These are phyloP conservation scores for Abortiporus biennis DNA, from an alignment of 1,284 basidiomycete species.

Conservation along the genomic window DNA sequence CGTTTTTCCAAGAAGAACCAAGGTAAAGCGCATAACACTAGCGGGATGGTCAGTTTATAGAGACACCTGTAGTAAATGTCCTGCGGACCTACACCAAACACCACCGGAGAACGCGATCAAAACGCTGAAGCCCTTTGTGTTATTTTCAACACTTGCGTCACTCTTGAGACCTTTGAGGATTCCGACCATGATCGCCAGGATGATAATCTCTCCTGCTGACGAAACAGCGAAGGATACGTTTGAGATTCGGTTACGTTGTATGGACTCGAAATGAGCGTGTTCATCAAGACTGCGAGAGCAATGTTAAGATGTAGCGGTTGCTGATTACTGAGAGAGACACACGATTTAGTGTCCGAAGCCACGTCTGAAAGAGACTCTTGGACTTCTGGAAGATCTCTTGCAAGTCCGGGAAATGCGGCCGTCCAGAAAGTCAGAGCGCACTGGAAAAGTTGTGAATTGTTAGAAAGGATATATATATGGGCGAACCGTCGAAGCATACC, in stretches of 20 bases:
- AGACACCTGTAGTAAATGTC: conserved; percentile 5
- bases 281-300: conserved; percentile 38
- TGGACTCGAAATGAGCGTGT: conserved; percentile 57
- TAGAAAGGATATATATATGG: neutral
- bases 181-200: conserved; percentile 73
- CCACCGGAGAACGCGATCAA: conserved; percentile 73
- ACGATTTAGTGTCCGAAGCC: conserved; percentile 41
- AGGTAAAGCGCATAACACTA: conserved; percentile 67
- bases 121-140: conserved; percentile 73
- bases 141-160: conserved; percentile 62
- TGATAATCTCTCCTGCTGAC: conserved; percentile 65
- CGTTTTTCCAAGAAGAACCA: conserved; percentile 74
- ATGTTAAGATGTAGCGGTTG: neutral
- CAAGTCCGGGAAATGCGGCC: conserved; percentile 77
- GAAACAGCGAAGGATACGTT: conserved; percentile 75
- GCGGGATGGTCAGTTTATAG: neutral
- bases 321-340: conserved; percentile 9
- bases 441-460: conserved; percentile 22
- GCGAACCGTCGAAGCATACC: conserved; percentile 23
- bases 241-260: conserved; percentile 72
- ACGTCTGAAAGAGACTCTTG: conserved; percentile 39
- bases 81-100: conserved; percentile 56
- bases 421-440: conserved; percentile 80
- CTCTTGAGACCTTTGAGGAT: conserved; percentile 67
- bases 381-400: conserved; percentile 68